Base-by-base conservation (phyloP, 306 rosid genomes). In the Quercus bicolor region DNA sequence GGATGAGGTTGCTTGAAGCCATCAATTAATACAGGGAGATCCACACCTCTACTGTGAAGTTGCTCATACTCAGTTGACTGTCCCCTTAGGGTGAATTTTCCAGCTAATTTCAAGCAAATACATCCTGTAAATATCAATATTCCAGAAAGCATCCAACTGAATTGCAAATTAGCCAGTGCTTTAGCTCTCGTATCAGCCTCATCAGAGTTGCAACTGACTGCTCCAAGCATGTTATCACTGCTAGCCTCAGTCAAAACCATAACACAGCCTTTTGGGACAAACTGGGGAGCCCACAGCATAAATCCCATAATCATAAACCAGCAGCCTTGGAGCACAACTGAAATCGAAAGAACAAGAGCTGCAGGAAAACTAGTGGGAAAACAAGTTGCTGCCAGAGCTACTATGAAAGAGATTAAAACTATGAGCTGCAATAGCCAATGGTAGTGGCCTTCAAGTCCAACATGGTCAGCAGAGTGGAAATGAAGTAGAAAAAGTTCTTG, bases 251-350 rank as follows among this genome's bases (percentile, higher is more conserved):
- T 62, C 45, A 80, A 43, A 72, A 74, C 83, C 73, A 82, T 75
- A 31, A 54, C 52, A 65, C 98, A 91, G 2, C 98, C 98, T 82
- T 87, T 76, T 37, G 98, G 92, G 76, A 87, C 85, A 76, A 91
- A 85, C 66, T 77, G 68, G 56, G 94, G 92, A 89, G 81, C 8
- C 97, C 95, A 92, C 18, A 94, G 80, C 91, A 83, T 79, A 33
- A 92, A 86, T 51, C 95, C 97, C 97, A 94, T 94, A 89, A 88
- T 87, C 74, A 94, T 78, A 72, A 92, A 92, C 98, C 97, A 94
- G 73, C 94, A 92, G 65, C 98, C 98, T 83, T 94, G 97, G 75
- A 94, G 80, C 48, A 88, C 85, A 65, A 94, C 84, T 34, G 95
- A 89, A 64, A 91, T 68, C 0, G 98, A 89, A 74, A 94, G 97